Conservation (phyloP, 306 rosid species). For the Gastrolobium bilobum region DNA sequence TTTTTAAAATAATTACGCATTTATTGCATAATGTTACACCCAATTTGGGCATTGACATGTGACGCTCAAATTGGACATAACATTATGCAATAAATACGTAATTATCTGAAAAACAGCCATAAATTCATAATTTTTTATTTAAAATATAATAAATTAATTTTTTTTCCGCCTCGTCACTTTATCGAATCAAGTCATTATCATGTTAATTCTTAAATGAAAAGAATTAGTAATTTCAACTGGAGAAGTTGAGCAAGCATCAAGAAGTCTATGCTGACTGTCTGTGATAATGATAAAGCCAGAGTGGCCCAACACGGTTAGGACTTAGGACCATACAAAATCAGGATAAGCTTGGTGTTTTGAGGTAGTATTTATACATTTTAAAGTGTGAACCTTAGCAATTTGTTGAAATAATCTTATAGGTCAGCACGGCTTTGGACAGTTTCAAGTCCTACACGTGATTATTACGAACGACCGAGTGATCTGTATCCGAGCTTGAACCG, state of each 20-base stretch:
- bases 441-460: constrained; percentile 30
- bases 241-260: neutral
- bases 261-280: neutral
- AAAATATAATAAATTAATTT: too few species aligned
- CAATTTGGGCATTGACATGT: too few species aligned
- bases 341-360: constrained; percentile 35
- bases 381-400: constrained; percentile 4
- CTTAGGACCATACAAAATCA: constrained; percentile 35
- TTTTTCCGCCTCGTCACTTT: too few species aligned
- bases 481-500: constrained; percentile 13
- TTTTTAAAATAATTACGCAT: too few species aligned
- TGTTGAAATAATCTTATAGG: constrained; percentile 32
- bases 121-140: too few species aligned
- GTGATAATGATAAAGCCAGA: constrained; percentile 18
- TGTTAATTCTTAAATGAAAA: neutral
- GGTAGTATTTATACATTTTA: constrained; percentile 13
- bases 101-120: too few species aligned
- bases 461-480: constrained; percentile 23
- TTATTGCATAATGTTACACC: too few species aligned
- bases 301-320: constrained; percentile 17
- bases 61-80: too few species aligned
- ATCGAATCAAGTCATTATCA: neutral
- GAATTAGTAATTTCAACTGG: neutral
- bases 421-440: neutral
- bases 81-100: too few species aligned